A percentile compares a stretch with the other conserved stretches of the same genome.
Evolutionary conservation across 2,329 filamentous ascomycete species (phyloP).

Genomic region (Leptographium procerum): DNA sequence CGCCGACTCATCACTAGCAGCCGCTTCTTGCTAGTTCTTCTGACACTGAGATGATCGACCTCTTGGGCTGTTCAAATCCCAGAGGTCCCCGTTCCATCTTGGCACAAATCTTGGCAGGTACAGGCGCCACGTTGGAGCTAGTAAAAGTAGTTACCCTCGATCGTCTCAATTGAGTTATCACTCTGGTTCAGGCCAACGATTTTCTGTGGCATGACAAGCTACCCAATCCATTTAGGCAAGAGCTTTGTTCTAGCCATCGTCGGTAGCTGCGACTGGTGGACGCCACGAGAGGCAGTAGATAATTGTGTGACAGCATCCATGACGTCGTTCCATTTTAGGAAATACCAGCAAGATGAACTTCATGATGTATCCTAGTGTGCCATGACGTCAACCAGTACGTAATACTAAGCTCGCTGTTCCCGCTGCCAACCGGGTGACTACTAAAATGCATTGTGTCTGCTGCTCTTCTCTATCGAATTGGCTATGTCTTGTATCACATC

Average conservation of each 20-base stretch:
- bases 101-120: too few species aligned
- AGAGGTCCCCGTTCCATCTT: too few species aligned
- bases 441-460: not conserved
- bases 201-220: too few species aligned
- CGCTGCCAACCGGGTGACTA: not conserved
- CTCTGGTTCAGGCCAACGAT: too few species aligned
- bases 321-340: not conserved
- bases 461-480: not conserved
- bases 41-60: too few species aligned
- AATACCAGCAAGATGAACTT: not conserved
- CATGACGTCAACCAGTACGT: not conserved
- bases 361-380: not conserved
- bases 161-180: too few species aligned
- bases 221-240: not conserved
- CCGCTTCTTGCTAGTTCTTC: too few species aligned
- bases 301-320: not conserved
- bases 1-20: not conserved
- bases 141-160: too few species aligned
- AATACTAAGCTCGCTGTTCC: not conserved
- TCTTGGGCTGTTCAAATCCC: too few species aligned
- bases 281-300: not conserved
- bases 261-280: not conserved
- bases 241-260: not conserved
- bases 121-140: too few species aligned
- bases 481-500: not conserved